A percentile compares a stretch with the other conserved stretches of the same genome.
Evolutionary conservation across 805 yeast genomes (phyloP).

Genomic region (Zygoascus biomembranicola): DNA sequence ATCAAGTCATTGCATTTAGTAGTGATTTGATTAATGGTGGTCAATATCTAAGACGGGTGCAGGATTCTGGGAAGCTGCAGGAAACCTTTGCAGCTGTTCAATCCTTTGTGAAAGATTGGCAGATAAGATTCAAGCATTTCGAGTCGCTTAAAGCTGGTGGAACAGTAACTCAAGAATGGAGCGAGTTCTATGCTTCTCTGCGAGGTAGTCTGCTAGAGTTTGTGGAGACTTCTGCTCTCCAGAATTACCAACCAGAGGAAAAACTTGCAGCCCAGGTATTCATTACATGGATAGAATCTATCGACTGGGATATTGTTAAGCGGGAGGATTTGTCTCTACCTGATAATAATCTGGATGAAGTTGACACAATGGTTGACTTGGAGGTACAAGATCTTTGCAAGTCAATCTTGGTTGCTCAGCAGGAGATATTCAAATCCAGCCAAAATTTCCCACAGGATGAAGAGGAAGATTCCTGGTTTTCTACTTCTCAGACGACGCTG

Average conservation of each 20-base stretch:
- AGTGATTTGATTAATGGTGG: neutral
- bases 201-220: neutral
- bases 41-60: neutral
- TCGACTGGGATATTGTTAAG: neutral
- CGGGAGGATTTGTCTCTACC: neutral
- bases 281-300: neutral
- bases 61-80: neutral
- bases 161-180: neutral
- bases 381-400: slow-evolving; percentile 32
- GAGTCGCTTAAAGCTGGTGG: neutral
- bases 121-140: neutral
- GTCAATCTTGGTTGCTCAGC: slow-evolving; percentile 59
- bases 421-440: slow-evolving; percentile 37
- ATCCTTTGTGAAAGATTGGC: neutral
- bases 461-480: slow-evolving; percentile 61
- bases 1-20: neutral
- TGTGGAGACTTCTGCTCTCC: neutral
- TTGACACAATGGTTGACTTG: neutral
- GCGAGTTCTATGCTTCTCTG: neutral
- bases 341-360: neutral
- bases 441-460: slow-evolving; percentile 33
- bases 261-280: neutral
- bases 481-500: slow-evolving; percentile 38
- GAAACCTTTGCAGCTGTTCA: neutral
- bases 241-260: neutral